Conservation (phyloP, 202 grass and related monocot genomes). For the Setaria italica region DNA sequence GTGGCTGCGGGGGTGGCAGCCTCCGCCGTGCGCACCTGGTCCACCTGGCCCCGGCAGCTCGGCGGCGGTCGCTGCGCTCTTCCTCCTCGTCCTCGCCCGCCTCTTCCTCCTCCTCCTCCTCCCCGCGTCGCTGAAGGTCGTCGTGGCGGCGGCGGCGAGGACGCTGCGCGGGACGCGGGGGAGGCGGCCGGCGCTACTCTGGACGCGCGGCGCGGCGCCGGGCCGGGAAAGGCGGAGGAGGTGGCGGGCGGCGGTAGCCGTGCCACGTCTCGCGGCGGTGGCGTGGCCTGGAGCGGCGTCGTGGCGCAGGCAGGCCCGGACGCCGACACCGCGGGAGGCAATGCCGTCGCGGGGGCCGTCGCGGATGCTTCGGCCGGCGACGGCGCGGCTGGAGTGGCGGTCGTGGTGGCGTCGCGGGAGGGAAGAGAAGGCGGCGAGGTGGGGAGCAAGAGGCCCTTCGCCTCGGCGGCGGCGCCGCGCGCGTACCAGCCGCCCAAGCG, state of each 20-base stretch:
- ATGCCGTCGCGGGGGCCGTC: background rate
- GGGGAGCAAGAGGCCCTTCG: conserved; percentile 11
- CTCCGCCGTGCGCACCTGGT: too few relatives aligned
- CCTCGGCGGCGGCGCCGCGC: background rate
- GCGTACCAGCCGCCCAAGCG: conserved; percentile 44
- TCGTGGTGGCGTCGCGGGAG: background rate
- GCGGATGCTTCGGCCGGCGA: background rate
- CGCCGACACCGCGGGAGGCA: background rate
- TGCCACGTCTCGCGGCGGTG: too few relatives aligned
- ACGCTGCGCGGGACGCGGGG: background rate
- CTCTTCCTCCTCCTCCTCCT: background rate
- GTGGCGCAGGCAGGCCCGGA: too few relatives aligned
- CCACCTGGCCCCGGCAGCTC: too few relatives aligned
- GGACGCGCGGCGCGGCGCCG: background rate
- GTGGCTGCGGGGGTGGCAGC: too few relatives aligned
- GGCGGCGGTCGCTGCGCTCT: background rate
- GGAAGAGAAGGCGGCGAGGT: background rate
- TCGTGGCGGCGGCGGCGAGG: too few relatives aligned
- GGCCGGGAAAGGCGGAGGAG: background rate
- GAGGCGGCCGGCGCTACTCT: background rate
- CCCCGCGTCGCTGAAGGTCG: too few relatives aligned
- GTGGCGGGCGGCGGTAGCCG: too few relatives aligned
- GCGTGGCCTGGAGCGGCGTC: too few relatives aligned
- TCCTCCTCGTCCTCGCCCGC: background rate
- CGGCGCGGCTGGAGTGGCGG: background rate